Evolutionary conservation across 352 stramenopile species (phyloP), one percentile per base, ranked within the genome.

Genomic region (Phytophthora idaei): DNA sequence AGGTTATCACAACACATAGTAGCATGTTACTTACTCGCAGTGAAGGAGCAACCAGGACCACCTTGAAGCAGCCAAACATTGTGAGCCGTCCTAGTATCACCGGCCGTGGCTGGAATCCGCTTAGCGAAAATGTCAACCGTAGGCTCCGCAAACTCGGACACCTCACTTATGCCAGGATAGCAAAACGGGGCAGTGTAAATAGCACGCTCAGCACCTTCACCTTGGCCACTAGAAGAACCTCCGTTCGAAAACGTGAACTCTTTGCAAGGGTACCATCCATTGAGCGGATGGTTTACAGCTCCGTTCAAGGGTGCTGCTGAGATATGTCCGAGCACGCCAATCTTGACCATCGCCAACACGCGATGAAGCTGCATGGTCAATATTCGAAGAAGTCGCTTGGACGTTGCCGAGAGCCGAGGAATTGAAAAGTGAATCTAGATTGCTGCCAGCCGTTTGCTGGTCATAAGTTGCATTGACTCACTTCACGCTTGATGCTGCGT

Each of bases 1-100:
- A 21, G 21, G 21, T 21, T 21, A 21, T 21, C 21, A 7, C 14
- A 56, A 17, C 17, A 3, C 7, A 4, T 21, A 29, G 8, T 25
- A 42, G 29, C 29, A 4, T 42, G 7, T 6, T 4, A 75, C 73
- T 25, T 72, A 84, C 76, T 78, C 5, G 64, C 58, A 57, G 73
- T 77, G 9, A 73, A 82, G 2, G 59, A 65, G 15, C 61, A 73
- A 7, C 77, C 77, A 0, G 77, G 69, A 9, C 77, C 74, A 27
- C 72, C 74, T 60, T 83, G 65, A n/a, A 83, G 41, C n/a, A 83
- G 54, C 77, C 72, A 81, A 0, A 86, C 53, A 52, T 81, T 82
- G 5, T 54, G 55, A 12, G 51, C 52, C 4, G 48, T 59, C 15
- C 54, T 54, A 4, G 60, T 10, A 9, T 75, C 57, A 15, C 21